A percentile compares a stretch with the other conserved stretches of the same genome.
Conservation (phyloP, 768 basidiomycete genomes). For the Austroboletus festivus region DNA sequence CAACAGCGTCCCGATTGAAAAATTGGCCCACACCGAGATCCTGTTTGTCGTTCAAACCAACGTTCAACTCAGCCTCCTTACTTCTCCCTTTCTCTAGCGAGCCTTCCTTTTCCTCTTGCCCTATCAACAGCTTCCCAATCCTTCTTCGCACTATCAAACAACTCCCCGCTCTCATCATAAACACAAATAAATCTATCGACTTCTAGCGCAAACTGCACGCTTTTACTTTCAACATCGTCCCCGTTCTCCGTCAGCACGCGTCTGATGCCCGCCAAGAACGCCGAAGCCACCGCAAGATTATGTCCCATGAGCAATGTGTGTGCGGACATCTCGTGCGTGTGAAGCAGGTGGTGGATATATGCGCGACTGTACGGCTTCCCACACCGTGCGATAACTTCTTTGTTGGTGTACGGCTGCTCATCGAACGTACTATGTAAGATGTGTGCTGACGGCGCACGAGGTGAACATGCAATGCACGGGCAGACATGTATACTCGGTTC, state of each 20-base stretch:
- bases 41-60: no score
- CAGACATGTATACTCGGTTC: conserved; percentile 31
- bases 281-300: conserved; percentile 65
- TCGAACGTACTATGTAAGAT: conserved; percentile 50
- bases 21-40: no score
- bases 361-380: conserved; percentile 45
- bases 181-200: conserved; percentile 45
- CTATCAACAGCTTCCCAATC: conserved; percentile 66
- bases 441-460: conserved; percentile 32
- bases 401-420: conserved; percentile 14
- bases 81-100: conserved; percentile 60
- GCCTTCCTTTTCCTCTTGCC: conserved; percentile 72
- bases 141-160: conserved; percentile 51
- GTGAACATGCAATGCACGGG: conserved; percentile 56
- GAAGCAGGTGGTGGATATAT: conserved; percentile 81
- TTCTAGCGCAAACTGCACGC: conserved; percentile 39
- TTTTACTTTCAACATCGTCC: conserved; percentile 1
- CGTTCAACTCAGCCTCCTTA: conserved; percentile 2
- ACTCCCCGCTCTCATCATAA: conserved; percentile 47
- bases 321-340: conserved; percentile 89
- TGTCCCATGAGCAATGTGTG: conserved; percentile 74
- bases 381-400: conserved; percentile 7
- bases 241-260: conserved; percentile 17
- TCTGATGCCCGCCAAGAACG: conserved; percentile 63
- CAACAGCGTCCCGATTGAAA: no score